Evolutionary conservation across 2,329 filamentous ascomycete genomes (phyloP).

Genomic region (Didymella lethalis): DNA sequence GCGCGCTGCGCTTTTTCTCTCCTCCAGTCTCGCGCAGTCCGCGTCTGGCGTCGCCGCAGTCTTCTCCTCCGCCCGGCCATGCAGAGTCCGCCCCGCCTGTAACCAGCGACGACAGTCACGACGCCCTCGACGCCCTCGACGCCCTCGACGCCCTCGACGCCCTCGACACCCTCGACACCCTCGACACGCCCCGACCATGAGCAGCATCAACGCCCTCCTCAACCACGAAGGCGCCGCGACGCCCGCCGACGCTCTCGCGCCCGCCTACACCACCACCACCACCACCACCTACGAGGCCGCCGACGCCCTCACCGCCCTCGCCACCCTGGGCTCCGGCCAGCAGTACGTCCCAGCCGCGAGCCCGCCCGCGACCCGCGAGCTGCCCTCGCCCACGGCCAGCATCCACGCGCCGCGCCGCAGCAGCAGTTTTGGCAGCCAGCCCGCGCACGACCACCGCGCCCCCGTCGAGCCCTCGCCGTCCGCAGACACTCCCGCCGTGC

Average conservation of each 20-base stretch:
- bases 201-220: conserved; percentile 48
- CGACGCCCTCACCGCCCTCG: conserved; percentile 51
- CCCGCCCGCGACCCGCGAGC: conserved; percentile 26
- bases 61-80: conserved; percentile 2
- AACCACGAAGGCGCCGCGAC: conserved; percentile 40
- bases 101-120: neutral
- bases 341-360: conserved; percentile 35
- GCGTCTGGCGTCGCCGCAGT: conserved; percentile 1
- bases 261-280: conserved; percentile 11
- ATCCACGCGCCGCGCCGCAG: conserved; percentile 41
- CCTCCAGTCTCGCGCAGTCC: neutral
- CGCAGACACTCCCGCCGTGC: conserved; percentile 40
- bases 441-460: conserved; percentile 13
- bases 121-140: no score
- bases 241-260: conserved; percentile 15
- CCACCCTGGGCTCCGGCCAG: conserved; percentile 43
- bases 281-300: conserved; percentile 50
- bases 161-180: no score
- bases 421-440: conserved; percentile 42
- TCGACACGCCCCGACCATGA: conserved; percentile 32
- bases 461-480: conserved; percentile 53
- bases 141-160: no score
- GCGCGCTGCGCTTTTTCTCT: conserved; percentile 13
- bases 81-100: conserved; percentile 1
- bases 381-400: conserved; percentile 42